Evolutionary conservation across 352 stramenopile species (phyloP), one percentile per base, ranked within the genome.

Genomic region (Thalassiosira mediterranea): DNA sequence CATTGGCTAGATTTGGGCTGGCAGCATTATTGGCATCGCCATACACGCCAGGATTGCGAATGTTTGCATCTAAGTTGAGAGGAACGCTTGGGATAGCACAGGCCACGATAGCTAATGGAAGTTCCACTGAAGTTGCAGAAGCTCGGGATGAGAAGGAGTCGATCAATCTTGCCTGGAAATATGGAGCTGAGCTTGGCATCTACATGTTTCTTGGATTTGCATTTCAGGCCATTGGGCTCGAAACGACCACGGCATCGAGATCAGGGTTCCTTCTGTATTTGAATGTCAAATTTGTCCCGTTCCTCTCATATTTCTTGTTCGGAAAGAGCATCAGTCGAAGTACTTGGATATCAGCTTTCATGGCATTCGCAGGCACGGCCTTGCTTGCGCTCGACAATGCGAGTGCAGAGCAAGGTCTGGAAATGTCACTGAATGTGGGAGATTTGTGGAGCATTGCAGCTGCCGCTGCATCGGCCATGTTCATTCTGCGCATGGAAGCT

Each of bases 261-360:
- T 91, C 84, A 1, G 88, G 84, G 13, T 92, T 93, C 63, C 61
- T 93, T 0, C 60, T 92, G 2, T 93, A 93, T 63, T 53, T 93
- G 8, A 93, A 93, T 74, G 86, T 92, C 13, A 93, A 93, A 57
- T 84, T 93, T 61, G 88, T 93, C 15, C 88, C 88, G 23, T 84
- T 93, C 48, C 82, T 90, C 70, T 78, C 79, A 8, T 80, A 61
- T 34, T 38, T 91, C 15, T 62, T 91, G 25, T 81, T 89, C 42
- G 85, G 81, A 2, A 70, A 77, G 51, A 34, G 17, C 17, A 89
- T 91, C 67, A 76, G 42, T 13, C 49, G 47, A 29, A 59, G 57
- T 10, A 90, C 83, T 15, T 91, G 81, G 85, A 59, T 90, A 38
- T 88, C 74, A 4, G 88, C 88, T 3, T 62, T 89, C 1, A 58